Conservation (phyloP, 2,329 filamentous ascomycete genomes). For the Colletotrichum coccodes region DNA sequence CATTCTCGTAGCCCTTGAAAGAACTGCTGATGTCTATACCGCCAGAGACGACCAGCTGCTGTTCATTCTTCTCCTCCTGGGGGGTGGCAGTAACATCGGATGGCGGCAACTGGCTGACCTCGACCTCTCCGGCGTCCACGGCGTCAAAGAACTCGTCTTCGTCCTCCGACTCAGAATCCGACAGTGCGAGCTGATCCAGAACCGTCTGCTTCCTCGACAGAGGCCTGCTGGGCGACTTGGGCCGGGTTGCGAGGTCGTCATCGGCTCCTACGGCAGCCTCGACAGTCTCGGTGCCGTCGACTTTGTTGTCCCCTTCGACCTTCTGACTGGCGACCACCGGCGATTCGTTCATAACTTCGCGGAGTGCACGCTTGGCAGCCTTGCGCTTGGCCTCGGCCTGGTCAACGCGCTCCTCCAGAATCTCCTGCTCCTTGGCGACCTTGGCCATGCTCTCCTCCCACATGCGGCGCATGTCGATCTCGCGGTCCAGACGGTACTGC, state of each 20-base stretch:
- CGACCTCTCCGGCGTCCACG: slow-evolving; percentile 90
- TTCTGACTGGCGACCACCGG: slow-evolving; percentile 41
- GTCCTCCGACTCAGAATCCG: slow-evolving; percentile 84
- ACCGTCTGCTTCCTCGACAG: slow-evolving; percentile 69
- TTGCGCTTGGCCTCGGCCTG: slow-evolving; percentile 92
- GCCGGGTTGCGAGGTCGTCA: slow-evolving; percentile 33
- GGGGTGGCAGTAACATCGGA: slow-evolving; percentile 6
- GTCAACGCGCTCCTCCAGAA: slow-evolving; percentile 86
- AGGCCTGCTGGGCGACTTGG: slow-evolving; percentile 52
- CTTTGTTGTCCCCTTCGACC: slow-evolving; percentile 40
- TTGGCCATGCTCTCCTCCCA: slow-evolving; percentile 99
- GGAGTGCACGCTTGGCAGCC: slow-evolving; percentile 87
- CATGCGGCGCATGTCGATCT: slow-evolving; percentile 90
- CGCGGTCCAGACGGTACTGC: slow-evolving; percentile 93
- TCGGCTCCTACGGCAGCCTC: slow-evolving; percentile 38
- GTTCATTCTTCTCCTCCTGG: slow-evolving; percentile 53
- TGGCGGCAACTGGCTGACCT: slow-evolving; percentile 75
- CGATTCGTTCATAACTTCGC: slow-evolving; percentile 73
- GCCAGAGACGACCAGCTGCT: slow-evolving; percentile 57
- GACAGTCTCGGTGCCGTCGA: slow-evolving; percentile 44
- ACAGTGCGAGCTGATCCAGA: slow-evolving; percentile 78
- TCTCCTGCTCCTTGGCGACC: slow-evolving; percentile 93
- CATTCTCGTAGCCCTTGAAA: slow-evolving; percentile 92
- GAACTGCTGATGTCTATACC: slow-evolving; percentile 76
- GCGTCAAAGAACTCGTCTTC: slow-evolving; percentile 95